Evolutionary conservation across 2,329 filamentous ascomycete species (phyloP).

Genomic region (Rachicladosporium sp.): DNA sequence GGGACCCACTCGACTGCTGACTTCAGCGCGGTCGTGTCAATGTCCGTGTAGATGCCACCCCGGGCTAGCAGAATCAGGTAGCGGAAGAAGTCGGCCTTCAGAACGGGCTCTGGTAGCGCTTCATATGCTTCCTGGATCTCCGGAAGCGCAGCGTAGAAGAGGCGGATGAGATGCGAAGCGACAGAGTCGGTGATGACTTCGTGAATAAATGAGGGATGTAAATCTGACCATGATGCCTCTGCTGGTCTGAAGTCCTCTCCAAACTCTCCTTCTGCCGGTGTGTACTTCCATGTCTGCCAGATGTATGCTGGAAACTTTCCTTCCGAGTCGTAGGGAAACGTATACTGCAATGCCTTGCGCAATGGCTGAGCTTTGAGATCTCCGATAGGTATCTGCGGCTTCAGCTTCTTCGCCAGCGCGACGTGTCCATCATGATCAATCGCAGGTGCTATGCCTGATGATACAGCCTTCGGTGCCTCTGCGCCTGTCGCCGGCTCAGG

Average conservation of each 20-base stretch:
- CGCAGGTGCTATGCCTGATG: slow-evolving; percentile 16
- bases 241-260: slow-evolving; percentile 59
- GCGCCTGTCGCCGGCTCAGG: slow-evolving; percentile 6
- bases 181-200: slow-evolving; percentile 91
- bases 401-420: slow-evolving; percentile 29
- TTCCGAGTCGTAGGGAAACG: slow-evolving; percentile 84
- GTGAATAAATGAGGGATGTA: slow-evolving; percentile 84
- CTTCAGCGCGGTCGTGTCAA: slow-evolving; percentile 77
- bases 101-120: slow-evolving; percentile 35
- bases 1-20: slow-evolving; percentile 83
- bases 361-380: slow-evolving; percentile 62
- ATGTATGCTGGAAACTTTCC: slow-evolving; percentile 91
- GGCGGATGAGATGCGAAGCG: slow-evolving; percentile 64
- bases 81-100: slow-evolving; percentile 55
- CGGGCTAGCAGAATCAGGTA: slow-evolving; percentile 62
- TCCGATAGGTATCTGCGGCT: slow-evolving; percentile 50
- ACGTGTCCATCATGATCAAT: slow-evolving; percentile 13
- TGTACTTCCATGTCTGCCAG: slow-evolving; percentile 97
- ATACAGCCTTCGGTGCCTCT: slow-evolving; percentile 12
- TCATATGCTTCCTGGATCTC: slow-evolving; percentile 38
- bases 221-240: slow-evolving; percentile 77
- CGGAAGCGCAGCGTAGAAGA: slow-evolving; percentile 67
- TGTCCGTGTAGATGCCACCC: slow-evolving; percentile 66
- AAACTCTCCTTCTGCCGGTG: slow-evolving; percentile 65
- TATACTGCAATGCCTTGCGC: slow-evolving; percentile 72